Evolutionary conservation across 805 yeast genomes (phyloP).

Genomic region (Wickerhamomyces chambardii): DNA sequence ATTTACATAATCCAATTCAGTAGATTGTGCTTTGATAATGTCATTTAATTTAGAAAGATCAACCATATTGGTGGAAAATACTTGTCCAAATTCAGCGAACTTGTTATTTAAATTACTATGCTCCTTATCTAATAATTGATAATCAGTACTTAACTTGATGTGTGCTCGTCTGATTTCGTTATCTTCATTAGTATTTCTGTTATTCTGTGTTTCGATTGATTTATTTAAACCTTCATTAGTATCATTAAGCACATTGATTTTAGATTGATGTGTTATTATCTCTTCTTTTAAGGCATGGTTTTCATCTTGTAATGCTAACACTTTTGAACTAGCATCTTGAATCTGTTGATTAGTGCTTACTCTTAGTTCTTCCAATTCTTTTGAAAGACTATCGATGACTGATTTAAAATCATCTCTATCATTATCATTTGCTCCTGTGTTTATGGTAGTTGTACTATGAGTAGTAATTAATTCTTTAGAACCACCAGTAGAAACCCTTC

Average conservation of each 20-base stretch:
- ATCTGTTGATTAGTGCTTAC: slow-evolving; percentile 41
- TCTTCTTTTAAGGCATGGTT: slow-evolving; percentile 15
- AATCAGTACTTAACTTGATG: slow-evolving; percentile 32
- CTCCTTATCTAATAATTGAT: slow-evolving; percentile 36
- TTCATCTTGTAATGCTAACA: slow-evolving; percentile 36
- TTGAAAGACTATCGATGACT: slow-evolving; percentile 21
- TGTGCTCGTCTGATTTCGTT: slow-evolving; percentile 31
- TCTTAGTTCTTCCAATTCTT: slow-evolving; percentile 28
- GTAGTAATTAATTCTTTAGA: slow-evolving; percentile 20
- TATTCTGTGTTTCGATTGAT: slow-evolving; percentile 18
- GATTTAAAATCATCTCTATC: slow-evolving; percentile 17
- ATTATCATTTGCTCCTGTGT: no score
- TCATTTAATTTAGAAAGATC: slow-evolving; percentile 44
- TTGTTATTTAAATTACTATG: slow-evolving; percentile 32
- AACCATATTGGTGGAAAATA: slow-evolving; percentile 41
- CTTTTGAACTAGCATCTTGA: slow-evolving; percentile 45
- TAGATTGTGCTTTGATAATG: slow-evolving; percentile 44
- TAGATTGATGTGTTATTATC: not conserved
- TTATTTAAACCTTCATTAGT: slow-evolving; percentile 3
- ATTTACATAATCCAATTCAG: slow-evolving; percentile 30
- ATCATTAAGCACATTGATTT: no score
- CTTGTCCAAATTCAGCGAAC: slow-evolving; percentile 37
- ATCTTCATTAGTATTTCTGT: slow-evolving; percentile 6
- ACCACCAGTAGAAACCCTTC: not conserved
- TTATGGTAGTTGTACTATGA: slow-evolving; percentile 17